Evolutionary conservation across 1,284 basidiomycete genomes (phyloP).

Genomic region (Ceratobasidium sp.): DNA sequence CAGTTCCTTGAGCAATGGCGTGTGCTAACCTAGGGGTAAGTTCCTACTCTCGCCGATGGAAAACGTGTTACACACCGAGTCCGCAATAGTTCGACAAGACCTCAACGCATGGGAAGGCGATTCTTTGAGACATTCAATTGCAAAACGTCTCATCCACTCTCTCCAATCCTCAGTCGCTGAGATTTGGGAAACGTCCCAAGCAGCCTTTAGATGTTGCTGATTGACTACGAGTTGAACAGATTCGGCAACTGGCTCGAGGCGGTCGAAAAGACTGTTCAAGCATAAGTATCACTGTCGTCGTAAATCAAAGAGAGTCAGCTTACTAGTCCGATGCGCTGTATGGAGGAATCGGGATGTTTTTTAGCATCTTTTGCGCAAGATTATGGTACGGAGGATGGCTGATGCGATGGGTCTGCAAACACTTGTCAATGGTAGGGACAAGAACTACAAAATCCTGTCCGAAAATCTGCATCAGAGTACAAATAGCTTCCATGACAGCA

Average conservation of each 20-base stretch:
- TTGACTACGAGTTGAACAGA: conserved; percentile 64
- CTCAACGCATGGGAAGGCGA: conserved; percentile 69
- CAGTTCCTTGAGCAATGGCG: conserved; percentile 68
- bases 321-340: conserved; percentile 59
- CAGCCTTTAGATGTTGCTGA: conserved; percentile 66
- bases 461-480: conserved; percentile 65
- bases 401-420: conserved; percentile 61
- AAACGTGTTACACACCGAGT: conserved; percentile 56
- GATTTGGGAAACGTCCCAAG: conserved; percentile 65
- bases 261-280: conserved; percentile 17
- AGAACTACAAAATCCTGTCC: conserved; percentile 68
- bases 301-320: conserved; percentile 30
- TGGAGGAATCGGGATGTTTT: conserved; percentile 63
- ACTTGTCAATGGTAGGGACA: conserved; percentile 67
- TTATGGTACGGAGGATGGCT: conserved; percentile 62
- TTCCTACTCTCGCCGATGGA: conserved; percentile 52
- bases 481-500: conserved; percentile 67
- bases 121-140: conserved; percentile 66
- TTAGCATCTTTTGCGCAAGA: conserved; percentile 64
- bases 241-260: conserved; percentile 40
- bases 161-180: conserved; percentile 65
- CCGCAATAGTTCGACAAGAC: conserved; percentile 65
- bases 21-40: conserved; percentile 66
- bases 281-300: background rate
- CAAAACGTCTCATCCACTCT: conserved; percentile 66